Evolutionary conservation across 768 basidiomycete genomes (phyloP), one percentile per base, ranked within the genome.

Genomic region (Suillus subalutaceus): DNA sequence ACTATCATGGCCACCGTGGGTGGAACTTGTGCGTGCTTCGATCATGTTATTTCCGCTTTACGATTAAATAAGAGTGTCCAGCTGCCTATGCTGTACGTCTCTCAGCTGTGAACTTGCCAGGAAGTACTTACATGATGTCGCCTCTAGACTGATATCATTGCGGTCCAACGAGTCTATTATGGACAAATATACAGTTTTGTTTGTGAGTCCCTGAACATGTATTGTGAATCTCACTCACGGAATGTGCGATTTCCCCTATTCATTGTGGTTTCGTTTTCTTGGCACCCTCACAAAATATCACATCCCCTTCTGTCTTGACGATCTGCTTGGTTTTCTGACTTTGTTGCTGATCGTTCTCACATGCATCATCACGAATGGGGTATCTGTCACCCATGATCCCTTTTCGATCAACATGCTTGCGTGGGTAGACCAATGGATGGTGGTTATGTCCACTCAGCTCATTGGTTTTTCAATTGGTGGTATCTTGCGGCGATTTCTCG

Each of bases 161-260:
- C 90, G 1, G 90, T 93, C 3, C 91, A 93, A 71, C 80, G 86
- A 48, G 86, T 89, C 1, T 90, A 83, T 70, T 94, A 94, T 72
- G 72, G 84, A 57, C 86, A 90, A 70, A 75, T 60, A 0, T 87
- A 83, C 67, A 83, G 78, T 69, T 91, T 90, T 65, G 68, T 72
- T 50, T 84, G 81, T 83, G 46, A 70, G 81, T 76, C 0, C 35
- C 50, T 23, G 48, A 23, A 9, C n/a, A 67, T 41, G 73, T 72
- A 3, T 73, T 12, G 20, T 30, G 48, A 9, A 16, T 18, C n/a
- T 15, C 41, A 38, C 63, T 59, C 57, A 69, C 13, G 66, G 44
- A 52, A 46, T 46, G 5, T 40, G 63, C 23, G 69, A 26, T 65
- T 55, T 48, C 26, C 12, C 61, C 38, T 16, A 18, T 50, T 53